Percentiles rank a stretch among this genome's conserved stretches.
phyloP scores from a whole-genome alignment of 2,329 filamentous ascomycete genomes.

The Penicillium sp. region DNA sequence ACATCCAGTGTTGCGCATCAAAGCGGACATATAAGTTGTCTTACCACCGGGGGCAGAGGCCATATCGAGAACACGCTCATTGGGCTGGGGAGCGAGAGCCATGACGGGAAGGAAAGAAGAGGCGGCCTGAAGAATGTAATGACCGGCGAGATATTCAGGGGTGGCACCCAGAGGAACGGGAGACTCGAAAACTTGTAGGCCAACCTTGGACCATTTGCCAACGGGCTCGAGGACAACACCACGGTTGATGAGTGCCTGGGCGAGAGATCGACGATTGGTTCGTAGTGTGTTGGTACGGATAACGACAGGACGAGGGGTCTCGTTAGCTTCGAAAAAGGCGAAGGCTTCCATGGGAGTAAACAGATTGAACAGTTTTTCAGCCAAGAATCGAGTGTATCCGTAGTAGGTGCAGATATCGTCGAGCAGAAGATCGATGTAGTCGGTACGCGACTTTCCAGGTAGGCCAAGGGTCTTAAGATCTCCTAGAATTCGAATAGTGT shows the following conservation, averaged over 20 bases:
- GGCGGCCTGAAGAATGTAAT: constrained; percentile 96
- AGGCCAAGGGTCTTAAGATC: constrained; percentile 82
- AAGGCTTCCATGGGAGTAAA: constrained; percentile 93
- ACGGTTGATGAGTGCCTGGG: constrained; percentile 90
- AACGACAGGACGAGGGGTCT: constrained; percentile 87
- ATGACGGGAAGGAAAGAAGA: constrained; percentile 97
- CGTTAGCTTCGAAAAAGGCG: constrained; percentile 98
- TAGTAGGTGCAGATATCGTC: constrained; percentile 96
- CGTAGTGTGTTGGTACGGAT: constrained; percentile 96
- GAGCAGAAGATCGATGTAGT: constrained; percentile 82
- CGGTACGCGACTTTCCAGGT: constrained; percentile 74
- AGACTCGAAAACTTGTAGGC: constrained; percentile 92
- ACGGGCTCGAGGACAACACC: constrained; percentile 95
- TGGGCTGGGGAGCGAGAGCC: constrained; percentile 90
- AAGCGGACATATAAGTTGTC: constrained; percentile 89
- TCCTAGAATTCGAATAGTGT: constrained; percentile 86
- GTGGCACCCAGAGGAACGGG: constrained; percentile 86
- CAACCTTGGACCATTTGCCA: constrained; percentile 98
- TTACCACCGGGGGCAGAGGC: constrained; percentile 94
- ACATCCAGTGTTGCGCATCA: constrained; percentile 96
- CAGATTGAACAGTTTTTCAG: constrained; percentile 89
- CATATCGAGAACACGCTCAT: constrained; percentile 91
- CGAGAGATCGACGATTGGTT: constrained; percentile 73
- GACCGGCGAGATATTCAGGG: constrained; percentile 92
- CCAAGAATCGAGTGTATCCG: constrained; percentile 91